These are phyloP conservation scores for Esteya vermicola DNA, from an alignment of 2,329 filamentous ascomycete genomes.

Conservation along the genomic window DNA sequence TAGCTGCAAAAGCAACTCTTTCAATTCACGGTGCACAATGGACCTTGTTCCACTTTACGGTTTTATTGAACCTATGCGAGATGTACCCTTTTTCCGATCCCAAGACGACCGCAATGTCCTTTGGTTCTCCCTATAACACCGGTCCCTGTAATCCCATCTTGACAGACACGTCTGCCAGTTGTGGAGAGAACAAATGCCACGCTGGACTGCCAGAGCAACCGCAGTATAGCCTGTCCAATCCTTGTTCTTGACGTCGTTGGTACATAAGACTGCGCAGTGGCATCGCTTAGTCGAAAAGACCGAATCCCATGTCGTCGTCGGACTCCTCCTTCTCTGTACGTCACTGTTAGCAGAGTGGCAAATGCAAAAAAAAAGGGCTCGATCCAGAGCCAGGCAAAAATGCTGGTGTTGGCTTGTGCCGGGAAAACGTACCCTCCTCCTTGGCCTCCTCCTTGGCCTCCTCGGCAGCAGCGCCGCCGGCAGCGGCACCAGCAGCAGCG, in stretches of 20 bases:
- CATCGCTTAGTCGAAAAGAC: slow-evolving; percentile 41
- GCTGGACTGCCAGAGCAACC: not conserved
- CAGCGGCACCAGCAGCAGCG: slow-evolving; percentile 52
- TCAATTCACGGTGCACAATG: too few relatives aligned
- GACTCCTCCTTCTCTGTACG: slow-evolving; percentile 49
- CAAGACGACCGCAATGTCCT: not conserved
- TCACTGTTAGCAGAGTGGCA: slow-evolving; percentile 1
- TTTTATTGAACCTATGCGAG: slow-evolving; percentile 5
- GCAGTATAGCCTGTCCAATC: not conserved
- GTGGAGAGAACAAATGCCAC: not conserved
- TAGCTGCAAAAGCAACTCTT: too few relatives aligned
- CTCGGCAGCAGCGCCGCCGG: slow-evolving; percentile 29
- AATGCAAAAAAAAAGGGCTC: not conserved
- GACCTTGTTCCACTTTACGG: slow-evolving; percentile 7
- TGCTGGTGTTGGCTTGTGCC: too few relatives aligned
- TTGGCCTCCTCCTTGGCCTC: slow-evolving; percentile 11
- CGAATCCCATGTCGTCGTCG: slow-evolving; percentile 66
- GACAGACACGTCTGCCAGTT: not conserved
- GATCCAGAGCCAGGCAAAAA: not conserved
- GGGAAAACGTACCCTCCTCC: slow-evolving; percentile 10
- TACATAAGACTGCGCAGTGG: not conserved
- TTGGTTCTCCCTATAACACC: slow-evolving; percentile 4
- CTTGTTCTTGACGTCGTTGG: not conserved
- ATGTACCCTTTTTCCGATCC: slow-evolving; percentile 4
- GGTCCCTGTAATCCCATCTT: slow-evolving; percentile 3